Percentiles rank a stretch among this genome's conserved stretches.
These are phyloP conservation scores for Candida morakotiae DNA, from an alignment of 805 yeast genomes.

Conservation along the genomic window DNA sequence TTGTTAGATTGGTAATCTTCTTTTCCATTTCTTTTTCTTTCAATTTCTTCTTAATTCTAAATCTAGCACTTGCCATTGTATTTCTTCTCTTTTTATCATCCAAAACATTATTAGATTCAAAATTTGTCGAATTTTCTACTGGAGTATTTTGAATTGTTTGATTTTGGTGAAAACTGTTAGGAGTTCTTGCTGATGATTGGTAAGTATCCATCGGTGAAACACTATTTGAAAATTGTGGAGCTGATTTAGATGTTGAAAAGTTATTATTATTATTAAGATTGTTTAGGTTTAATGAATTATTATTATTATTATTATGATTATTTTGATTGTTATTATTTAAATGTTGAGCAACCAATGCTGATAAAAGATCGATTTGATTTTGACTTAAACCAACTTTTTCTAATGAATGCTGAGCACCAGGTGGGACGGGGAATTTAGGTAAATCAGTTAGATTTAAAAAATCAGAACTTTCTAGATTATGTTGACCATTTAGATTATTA, in stretches of 20 bases:
- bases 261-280: slow-evolving; percentile 1
- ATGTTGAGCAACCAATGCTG: slow-evolving; percentile 71
- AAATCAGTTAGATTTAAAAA: slow-evolving; percentile 18
- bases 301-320: background rate
- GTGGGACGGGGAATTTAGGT: slow-evolving; percentile 67
- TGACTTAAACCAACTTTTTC: slow-evolving; percentile 62
- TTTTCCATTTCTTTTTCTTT: slow-evolving; percentile 58
- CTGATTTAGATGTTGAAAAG: background rate
- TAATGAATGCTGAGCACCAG: slow-evolving; percentile 63
- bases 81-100: slow-evolving; percentile 53
- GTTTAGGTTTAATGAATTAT: background rate
- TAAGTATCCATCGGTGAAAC: slow-evolving; percentile 2
- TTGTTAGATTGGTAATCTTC: slow-evolving; percentile 39
- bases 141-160: slow-evolving; percentile 8
- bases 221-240: background rate
- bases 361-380: slow-evolving; percentile 68
- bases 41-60: slow-evolving; percentile 57
- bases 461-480: background rate
- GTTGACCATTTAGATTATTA: background rate
- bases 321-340: background rate
- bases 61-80: slow-evolving; percentile 64
- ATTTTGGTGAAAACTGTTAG: no score
- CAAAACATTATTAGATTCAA: background rate
- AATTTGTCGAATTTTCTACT: slow-evolving; percentile 13
- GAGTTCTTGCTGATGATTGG: background rate